These are phyloP conservation scores for Chenopodium album DNA, from an alignment of 148 eudicot species.

Conservation along the genomic window DNA sequence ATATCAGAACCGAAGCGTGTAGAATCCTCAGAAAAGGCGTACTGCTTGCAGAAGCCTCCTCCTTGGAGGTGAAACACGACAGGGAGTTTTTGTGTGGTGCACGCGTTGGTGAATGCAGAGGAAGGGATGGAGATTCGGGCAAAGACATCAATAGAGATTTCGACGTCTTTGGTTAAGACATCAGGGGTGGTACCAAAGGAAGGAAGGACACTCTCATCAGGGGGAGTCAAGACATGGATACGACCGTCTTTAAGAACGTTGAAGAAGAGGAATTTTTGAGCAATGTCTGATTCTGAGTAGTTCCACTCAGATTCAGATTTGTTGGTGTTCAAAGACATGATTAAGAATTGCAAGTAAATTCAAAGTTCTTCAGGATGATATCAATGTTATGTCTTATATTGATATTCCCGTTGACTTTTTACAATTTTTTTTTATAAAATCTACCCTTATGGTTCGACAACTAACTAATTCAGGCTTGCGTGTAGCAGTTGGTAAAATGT, in stretches of 20 bases:
- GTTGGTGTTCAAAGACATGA: conserved; percentile 19
- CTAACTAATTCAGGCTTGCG: too few species aligned
- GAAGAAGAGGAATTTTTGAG: conserved; percentile 26
- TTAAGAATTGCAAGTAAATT: too few species aligned
- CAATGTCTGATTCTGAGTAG: conserved; percentile 21
- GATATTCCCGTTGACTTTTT: too few species aligned
- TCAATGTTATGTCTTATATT: too few species aligned
- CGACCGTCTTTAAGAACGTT: conserved; percentile 35
- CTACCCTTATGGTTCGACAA: too few species aligned
- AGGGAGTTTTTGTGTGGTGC: conserved; percentile 28
- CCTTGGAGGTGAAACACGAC: conserved; percentile 36
- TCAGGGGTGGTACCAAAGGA: conserved; percentile 9
- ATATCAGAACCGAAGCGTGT: conserved; percentile 17
- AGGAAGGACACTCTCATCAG: conserved; percentile 21
- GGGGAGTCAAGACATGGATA: conserved; percentile 14
- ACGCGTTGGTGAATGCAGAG: neutral
- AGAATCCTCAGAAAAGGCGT: conserved; percentile 27
- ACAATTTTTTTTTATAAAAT: too few species aligned
- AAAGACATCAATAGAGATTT: neutral
- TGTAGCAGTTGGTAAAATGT: too few species aligned
- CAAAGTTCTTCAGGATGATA: too few species aligned
- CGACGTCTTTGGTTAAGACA: conserved; percentile 19
- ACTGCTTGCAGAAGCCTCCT: conserved; percentile 30
- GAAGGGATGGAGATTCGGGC: conserved; percentile 28
- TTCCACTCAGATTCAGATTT: neutral